Evolutionary conservation across 495 filamentous ascomycete species (phyloP).

Genomic region (Daldinia childiae): DNA sequence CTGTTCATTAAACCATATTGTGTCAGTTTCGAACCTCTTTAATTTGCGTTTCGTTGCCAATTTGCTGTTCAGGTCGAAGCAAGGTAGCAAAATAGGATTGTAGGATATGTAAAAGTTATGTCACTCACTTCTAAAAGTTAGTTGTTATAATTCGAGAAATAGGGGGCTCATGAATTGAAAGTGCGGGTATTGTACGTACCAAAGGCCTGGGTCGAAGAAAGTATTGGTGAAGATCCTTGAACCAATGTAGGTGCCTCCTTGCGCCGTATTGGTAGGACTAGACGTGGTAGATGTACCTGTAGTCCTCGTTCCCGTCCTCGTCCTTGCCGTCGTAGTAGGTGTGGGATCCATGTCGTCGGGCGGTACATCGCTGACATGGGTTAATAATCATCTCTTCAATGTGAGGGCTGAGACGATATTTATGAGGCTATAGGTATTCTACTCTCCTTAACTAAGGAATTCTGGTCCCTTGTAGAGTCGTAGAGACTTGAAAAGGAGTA

Average conservation of each 20-base stretch:
- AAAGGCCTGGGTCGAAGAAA: constrained; percentile 51
- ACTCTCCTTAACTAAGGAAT: too few species aligned
- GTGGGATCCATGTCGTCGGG: neutral
- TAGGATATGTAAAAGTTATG: neutral
- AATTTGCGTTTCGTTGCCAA: neutral
- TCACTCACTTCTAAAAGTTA: neutral
- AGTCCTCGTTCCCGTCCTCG: constrained; percentile 3
- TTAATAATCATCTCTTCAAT: neutral
- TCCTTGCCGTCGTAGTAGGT: constrained; percentile 11
- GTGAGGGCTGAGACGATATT: neutral
- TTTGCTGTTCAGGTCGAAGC: too few species aligned
- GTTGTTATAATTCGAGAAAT: neutral
- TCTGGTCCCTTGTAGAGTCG: too few species aligned
- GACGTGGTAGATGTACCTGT: constrained; percentile 4
- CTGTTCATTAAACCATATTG: neutral
- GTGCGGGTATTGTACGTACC: neutral
- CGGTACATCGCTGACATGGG: neutral
- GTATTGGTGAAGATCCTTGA: constrained; percentile 53
- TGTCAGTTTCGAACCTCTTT: neutral
- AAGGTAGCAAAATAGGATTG: neutral
- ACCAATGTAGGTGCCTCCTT: constrained; percentile 53
- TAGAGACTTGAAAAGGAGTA: too few species aligned
- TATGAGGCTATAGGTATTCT: too few species aligned
- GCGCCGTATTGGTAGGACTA: neutral
- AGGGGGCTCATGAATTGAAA: neutral